phyloP scores from a whole-genome alignment of 2,329 filamentous ascomycete species.

The Xylaria sp. region DNA sequence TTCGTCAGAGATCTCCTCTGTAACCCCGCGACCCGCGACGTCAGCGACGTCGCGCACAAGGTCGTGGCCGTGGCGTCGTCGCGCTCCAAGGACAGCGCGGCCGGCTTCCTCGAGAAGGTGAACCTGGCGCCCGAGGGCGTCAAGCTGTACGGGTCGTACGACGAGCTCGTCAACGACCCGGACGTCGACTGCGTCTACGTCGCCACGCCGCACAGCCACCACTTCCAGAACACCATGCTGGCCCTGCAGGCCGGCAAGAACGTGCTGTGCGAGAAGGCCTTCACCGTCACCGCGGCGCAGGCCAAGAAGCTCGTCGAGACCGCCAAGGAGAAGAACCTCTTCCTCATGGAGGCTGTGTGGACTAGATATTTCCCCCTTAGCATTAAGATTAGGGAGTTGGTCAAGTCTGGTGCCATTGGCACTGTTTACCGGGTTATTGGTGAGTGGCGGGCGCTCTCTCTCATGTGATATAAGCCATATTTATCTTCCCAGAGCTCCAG shows the following conservation, averaged over 20 bases:
- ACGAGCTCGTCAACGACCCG: conserved; percentile 80
- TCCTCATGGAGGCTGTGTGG: conserved; percentile 91
- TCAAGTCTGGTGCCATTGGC: conserved; percentile 65
- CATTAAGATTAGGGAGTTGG: conserved; percentile 76
- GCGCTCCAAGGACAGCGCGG: conserved; percentile 74
- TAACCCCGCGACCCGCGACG: conserved; percentile 75
- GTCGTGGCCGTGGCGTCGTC: conserved; percentile 85
- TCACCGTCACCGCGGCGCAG: conserved; percentile 86
- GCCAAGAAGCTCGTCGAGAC: conserved; percentile 76
- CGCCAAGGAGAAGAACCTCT: conserved; percentile 77
- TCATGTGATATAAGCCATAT: no score
- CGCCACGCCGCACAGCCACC: conserved; percentile 90
- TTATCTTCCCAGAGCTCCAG: no score
- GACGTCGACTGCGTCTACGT: conserved; percentile 89
- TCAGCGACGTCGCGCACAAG: conserved; percentile 78
- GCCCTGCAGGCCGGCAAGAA: conserved; percentile 85
- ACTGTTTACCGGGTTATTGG: conserved; percentile 69
- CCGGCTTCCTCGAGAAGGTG: conserved; percentile 76
- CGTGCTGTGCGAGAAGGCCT: conserved; percentile 90
- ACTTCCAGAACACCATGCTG: conserved; percentile 92
- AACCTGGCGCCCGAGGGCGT: conserved; percentile 72
- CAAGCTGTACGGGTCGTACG: conserved; percentile 82
- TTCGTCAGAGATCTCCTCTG: conserved; percentile 83
- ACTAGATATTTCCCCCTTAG: conserved; percentile 89
- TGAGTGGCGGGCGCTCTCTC: conserved; percentile 49